A percentile compares a stretch with the other conserved stretches of the same genome.
These are phyloP conservation scores for Spencermartinsiella europaea DNA, from an alignment of 805 yeast species.

Conservation along the genomic window DNA sequence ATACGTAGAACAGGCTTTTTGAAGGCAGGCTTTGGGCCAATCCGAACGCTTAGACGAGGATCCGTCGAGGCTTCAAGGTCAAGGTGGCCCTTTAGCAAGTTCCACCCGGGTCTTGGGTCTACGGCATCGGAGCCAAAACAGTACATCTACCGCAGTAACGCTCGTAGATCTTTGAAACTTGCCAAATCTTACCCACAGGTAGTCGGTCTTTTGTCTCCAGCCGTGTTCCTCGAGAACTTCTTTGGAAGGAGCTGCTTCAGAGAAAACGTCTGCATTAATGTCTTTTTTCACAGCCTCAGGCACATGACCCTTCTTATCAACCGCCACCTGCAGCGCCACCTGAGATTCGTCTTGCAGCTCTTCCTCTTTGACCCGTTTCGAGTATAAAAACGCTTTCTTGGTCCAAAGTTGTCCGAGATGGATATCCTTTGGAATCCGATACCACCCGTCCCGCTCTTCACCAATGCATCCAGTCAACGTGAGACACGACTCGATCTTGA, in stretches of 20 bases:
- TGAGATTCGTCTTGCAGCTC: slow-evolving; percentile 10
- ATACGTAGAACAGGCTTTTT: slow-evolving; percentile 34
- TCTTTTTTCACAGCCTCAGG: slow-evolving; percentile 10
- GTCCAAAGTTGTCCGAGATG: slow-evolving; percentile 39
- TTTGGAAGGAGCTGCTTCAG: too few species aligned
- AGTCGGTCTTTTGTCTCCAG: slow-evolving; percentile 25
- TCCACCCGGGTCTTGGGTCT: slow-evolving; percentile 77
- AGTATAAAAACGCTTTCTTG: slow-evolving; percentile 36
- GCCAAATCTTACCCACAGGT: slow-evolving; percentile 60
- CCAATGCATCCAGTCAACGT: slow-evolving; percentile 18
- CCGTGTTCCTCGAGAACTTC: too few species aligned
- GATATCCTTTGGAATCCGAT: slow-evolving; percentile 43
- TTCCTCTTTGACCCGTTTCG: slow-evolving; percentile 20
- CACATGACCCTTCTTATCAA: slow-evolving; percentile 16
- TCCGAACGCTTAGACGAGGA: slow-evolving; percentile 25
- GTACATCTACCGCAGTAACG: slow-evolving; percentile 56
- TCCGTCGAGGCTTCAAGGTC: slow-evolving; percentile 18
- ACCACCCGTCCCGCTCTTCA: slow-evolving; percentile 37
- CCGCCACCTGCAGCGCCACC: slow-evolving; percentile 16
- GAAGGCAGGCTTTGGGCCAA: slow-evolving; percentile 14
- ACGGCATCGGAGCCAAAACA: slow-evolving; percentile 69
- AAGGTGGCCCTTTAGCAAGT: slow-evolving; percentile 29
- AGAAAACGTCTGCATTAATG: too few species aligned
- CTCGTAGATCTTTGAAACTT: slow-evolving; percentile 33
- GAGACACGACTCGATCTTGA: slow-evolving; percentile 35